Conservation (phyloP, 805 yeast species). For the Metschnikowia colocasiae region DNA sequence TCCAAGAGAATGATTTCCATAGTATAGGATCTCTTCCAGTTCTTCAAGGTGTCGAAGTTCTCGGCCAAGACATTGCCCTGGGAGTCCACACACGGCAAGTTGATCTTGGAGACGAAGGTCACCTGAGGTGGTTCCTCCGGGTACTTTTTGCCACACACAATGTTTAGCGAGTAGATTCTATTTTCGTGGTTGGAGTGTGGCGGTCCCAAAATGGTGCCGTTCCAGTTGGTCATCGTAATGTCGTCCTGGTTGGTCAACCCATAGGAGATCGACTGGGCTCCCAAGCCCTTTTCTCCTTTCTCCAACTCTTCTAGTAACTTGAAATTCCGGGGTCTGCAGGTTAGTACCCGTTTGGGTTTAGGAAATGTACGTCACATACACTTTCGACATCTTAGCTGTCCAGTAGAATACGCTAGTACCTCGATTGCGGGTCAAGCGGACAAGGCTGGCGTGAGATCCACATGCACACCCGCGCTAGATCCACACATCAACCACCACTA, state of each 20-base stretch:
- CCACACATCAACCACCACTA: constrained; percentile 1
- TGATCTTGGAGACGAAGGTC: constrained; percentile 75
- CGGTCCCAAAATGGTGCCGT: constrained; percentile 96
- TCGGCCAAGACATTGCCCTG: constrained; percentile 47
- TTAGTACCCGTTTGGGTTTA: constrained; percentile 11
- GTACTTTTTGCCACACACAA: constrained; percentile 78
- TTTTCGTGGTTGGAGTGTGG: constrained; percentile 89
- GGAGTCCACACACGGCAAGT: constrained; percentile 84
- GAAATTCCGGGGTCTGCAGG: constrained; percentile 80
- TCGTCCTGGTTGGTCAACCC: constrained; percentile 90
- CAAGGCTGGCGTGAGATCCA: constrained; percentile 1
- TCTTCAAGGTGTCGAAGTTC: constrained; percentile 62
- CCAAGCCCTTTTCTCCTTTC: constrained; percentile 96
- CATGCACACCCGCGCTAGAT: constrained; percentile 7
- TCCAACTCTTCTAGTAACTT: constrained; percentile 93
- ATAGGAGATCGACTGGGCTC: constrained; percentile 94
- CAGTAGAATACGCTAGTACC: background rate
- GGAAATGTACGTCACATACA: constrained; percentile 32
- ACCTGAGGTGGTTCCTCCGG: constrained; percentile 90
- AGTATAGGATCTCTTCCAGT: constrained; percentile 87
- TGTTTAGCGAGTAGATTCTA: constrained; percentile 79
- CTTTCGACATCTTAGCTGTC: constrained; percentile 38
- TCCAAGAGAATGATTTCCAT: constrained; percentile 93
- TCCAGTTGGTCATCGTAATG: constrained; percentile 92
- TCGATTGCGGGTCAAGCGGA: constrained; percentile 2